Evolutionary conservation across 805 yeast genomes (phyloP).

Genomic region (Candida nemodendra): DNA sequence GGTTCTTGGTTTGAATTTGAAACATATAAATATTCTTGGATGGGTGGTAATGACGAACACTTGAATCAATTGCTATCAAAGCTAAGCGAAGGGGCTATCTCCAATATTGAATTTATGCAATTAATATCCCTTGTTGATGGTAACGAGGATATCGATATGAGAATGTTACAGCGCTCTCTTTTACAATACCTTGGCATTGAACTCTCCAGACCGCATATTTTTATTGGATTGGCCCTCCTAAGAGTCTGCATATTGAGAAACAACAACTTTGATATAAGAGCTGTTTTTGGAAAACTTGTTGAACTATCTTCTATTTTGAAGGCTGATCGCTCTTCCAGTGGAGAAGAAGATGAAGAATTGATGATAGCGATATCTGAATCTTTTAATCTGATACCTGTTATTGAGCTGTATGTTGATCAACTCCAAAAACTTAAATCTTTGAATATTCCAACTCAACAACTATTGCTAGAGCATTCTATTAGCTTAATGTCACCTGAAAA

Average conservation of each 20-base stretch:
- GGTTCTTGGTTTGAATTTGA: constrained; percentile 24
- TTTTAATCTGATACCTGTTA: constrained; percentile 34
- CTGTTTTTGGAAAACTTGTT: constrained; percentile 17
- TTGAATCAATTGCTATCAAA: constrained; percentile 12
- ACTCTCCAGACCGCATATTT: constrained; percentile 8
- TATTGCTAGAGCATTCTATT: constrained; percentile 16
- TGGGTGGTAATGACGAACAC: neutral
- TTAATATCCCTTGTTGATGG: constrained; percentile 13
- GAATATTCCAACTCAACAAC: constrained; percentile 21
- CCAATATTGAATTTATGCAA: constrained; percentile 11
- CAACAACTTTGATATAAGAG: constrained; percentile 3
- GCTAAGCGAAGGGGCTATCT: constrained; percentile 11
- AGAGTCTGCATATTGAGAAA: constrained; percentile 17
- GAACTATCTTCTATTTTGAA: constrained; percentile 11
- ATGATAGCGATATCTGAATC: constrained; percentile 36
- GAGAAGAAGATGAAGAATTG: constrained; percentile 16
- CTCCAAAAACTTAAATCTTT: constrained; percentile 15
- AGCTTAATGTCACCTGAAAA: constrained; percentile 8
- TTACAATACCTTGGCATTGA: constrained; percentile 10
- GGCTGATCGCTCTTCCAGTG: neutral
- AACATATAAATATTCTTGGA: constrained; percentile 9
- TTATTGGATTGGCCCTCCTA: constrained; percentile 14
- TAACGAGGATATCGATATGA: constrained; percentile 4
- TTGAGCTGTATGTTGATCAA: constrained; percentile 40
- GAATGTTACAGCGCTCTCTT: constrained; percentile 10